Evolutionary conservation across 179 eudicot species (phyloP).

Genomic region (Pouteria campechiana): DNA sequence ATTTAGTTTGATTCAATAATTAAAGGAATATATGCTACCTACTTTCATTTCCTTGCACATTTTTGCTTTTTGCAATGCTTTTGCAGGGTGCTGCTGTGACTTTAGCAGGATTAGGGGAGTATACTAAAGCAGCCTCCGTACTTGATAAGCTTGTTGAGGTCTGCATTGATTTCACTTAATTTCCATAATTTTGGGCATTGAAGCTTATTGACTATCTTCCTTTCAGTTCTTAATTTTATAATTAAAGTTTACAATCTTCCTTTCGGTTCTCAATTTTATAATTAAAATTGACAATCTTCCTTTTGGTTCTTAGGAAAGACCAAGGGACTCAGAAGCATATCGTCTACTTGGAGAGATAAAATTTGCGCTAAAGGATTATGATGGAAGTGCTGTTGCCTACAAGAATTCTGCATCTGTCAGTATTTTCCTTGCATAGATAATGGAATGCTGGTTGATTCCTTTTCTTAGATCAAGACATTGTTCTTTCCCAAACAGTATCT

Average conservation of each 20-base stretch:
- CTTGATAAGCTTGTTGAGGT: conserved; percentile 87
- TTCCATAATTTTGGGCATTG: no score
- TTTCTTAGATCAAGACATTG: no score
- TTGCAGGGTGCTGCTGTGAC: conserved; percentile 91
- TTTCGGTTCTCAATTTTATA: no score
- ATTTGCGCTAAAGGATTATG: conserved; percentile 81
- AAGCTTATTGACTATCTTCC: no score
- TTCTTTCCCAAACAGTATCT: no score
- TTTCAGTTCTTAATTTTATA: no score
- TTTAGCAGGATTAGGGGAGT: conserved; percentile 69
- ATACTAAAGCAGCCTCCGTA: conserved; percentile 49
- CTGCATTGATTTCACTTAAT: conserved; percentile 4
- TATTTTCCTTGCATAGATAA: conserved; percentile 2
- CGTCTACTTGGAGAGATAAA: conserved; percentile 92
- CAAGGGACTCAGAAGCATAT: conserved; percentile 71
- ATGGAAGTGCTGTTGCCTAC: conserved; percentile 78
- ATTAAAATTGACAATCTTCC: no score
- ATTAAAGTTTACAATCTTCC: no score
- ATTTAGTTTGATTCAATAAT: no score
- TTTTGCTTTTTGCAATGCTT: conserved; percentile 2
- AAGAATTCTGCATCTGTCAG: conserved; percentile 62
- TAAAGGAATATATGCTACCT: no score
- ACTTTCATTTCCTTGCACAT: no score
- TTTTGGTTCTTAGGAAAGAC: conserved; percentile 54
- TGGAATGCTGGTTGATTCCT: no score